Evolutionary conservation across 1,139 yeast species (phyloP).

Genomic region (Lodderomyces theae): DNA sequence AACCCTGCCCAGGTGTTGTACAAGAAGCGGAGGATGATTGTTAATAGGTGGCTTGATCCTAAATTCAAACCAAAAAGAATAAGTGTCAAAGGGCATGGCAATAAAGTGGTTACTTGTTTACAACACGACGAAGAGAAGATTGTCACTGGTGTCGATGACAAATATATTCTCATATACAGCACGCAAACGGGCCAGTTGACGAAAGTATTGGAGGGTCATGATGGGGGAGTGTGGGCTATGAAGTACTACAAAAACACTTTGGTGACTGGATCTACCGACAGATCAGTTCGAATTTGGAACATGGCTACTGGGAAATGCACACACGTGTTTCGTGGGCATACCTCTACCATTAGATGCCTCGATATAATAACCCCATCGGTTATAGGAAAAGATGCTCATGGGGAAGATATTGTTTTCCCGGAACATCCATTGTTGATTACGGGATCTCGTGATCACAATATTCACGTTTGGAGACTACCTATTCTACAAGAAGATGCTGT

Average conservation of each 20-base stretch:
- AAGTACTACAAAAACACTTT: conserved; percentile 81
- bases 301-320: conserved; percentile 72
- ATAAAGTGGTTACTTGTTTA: conserved; percentile 86
- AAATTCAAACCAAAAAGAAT: conserved; percentile 65
- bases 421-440: conserved; percentile 67
- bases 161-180: conserved; percentile 75
- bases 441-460: conserved; percentile 87
- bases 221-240: conserved; percentile 98
- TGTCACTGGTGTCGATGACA: conserved; percentile 91
- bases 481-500: conserved; percentile 37
- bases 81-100: conserved; percentile 66
- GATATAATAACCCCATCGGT: conserved; percentile 73
- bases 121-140: conserved; percentile 91
- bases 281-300: conserved; percentile 88
- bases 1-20: conserved; percentile 55
- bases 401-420: conserved; percentile 64
- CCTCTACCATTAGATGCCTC: conserved; percentile 87
- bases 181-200: conserved; percentile 68
- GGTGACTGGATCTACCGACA: conserved; percentile 89
- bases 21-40: conserved; percentile 62
- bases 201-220: conserved; percentile 80
- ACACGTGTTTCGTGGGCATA: conserved; percentile 85
- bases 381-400: conserved; percentile 58
- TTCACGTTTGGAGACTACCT: conserved; percentile 88
- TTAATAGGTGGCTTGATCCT: conserved; percentile 82